Evolutionary conservation across 306 rosid genomes (phyloP), one percentile per base, ranked within the genome.

Genomic region (Boehmeria nivea): DNA sequence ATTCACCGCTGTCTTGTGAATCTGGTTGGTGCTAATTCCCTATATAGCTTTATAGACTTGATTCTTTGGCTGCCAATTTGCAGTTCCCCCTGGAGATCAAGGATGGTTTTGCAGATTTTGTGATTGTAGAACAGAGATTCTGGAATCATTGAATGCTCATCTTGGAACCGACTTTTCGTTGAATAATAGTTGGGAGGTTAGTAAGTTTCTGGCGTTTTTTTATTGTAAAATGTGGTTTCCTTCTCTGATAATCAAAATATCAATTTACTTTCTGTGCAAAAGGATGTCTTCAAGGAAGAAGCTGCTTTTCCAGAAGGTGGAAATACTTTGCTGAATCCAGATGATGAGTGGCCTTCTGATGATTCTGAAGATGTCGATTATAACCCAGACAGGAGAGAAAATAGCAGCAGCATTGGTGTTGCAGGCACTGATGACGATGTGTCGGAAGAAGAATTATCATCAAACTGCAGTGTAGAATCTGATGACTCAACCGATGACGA

Each of bases 311-410:
- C 87, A 14, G 82, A 81, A 65, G 81, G 77, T 59, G 78, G 64
- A 37, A 61, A 75, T 64, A 63, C 74, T 36, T 54, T 75, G 60
- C 57, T 66, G 47, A 79, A 85, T 69, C 85, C 82, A 18, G 94
- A 71, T 52, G 93, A 75, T 60, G 83, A 85, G 56, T 89, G 89
- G 95, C 97, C 97, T 43, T 89, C 95, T 1, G 95, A 89, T 75
- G 97, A 85, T 75, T 85, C 97, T 40, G 94, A 77, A 55, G 97
- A 89, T 63, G 87, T 78, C 66, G 93, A 89, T 74, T 89, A 89
- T 73, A 61, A 89, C 62, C 97, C 97, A 19, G 89, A 75, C 69
- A 77, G 76, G 80, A 74, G 58, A 38, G 82, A 81, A 70, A 80
- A 64, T 48, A 56, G 66, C 80, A 51, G 57, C 64, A 65, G 60